Evolutionary conservation across 768 basidiomycete species (phyloP), one percentile per base, ranked within the genome.

Genomic region (Tylopilus intermedius): DNA sequence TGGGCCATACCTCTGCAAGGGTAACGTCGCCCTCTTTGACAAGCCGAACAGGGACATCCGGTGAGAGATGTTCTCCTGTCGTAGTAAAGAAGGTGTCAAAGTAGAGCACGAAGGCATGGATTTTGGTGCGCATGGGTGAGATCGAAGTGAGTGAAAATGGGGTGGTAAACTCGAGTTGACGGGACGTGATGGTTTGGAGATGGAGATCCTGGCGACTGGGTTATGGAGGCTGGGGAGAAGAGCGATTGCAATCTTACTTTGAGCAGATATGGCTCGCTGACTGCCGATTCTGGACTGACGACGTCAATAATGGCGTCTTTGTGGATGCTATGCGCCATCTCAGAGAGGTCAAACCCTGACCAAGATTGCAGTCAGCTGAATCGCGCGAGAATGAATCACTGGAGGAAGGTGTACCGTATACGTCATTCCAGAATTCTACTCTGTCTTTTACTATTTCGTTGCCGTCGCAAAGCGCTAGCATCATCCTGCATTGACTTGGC

Each of bases 31-130:
- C 86, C 27, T 83, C 80, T 51, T 78, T 78, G 46, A 82, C 71
- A 11, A 82, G 60, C 45, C 80, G 76, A 8, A 83, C 86, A 21
- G 78, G 62, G 0, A 78, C 77, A 32, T 72, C 72, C 0, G 79
- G 73, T 0, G 82, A 68, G 6, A 86, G 71, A 1, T 79, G 79
- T 40, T 72, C 72, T 79, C 86, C 27, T 69, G 74, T 40, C 56
- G 74, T 67, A 1, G 82, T 83, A 76, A 98, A 97, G 76, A 94
- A 97, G 0, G 88, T 87, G 71, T 98, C 95, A 63, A 98, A 98
- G 72, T 95, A 95, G 15, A 94, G 81, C 24, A 96, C 76, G 72
- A 98, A 84, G 6, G 89, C 78, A 64, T 83, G 83, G 40, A 89
- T 76, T 64, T 86, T 86, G 5, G 78, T 80, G 32, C 82, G 78